A percentile compares a stretch with the other conserved stretches of the same genome.
Conservation (phyloP, 352 stramenopile species). For the Pythium diclinum region DNA sequence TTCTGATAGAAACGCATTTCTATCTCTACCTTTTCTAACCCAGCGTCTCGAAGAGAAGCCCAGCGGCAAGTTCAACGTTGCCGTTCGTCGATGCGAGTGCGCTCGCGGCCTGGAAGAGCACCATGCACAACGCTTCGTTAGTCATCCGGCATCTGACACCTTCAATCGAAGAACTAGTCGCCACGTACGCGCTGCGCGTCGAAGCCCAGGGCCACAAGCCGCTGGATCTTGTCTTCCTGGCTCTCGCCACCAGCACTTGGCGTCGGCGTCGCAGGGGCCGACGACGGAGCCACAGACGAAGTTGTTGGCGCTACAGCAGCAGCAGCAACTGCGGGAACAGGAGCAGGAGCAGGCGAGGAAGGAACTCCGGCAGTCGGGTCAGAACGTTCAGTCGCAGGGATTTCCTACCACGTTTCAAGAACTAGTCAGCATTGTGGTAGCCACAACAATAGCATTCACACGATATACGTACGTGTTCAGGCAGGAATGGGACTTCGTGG, state of each 20-base stretch:
- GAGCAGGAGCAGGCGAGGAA: conserved; percentile 15
- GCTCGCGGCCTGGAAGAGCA: conserved; percentile 42
- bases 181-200: conserved; percentile 46
- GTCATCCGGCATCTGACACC: conserved; percentile 11
- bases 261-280: conserved; percentile 21
- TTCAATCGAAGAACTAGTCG: neutral
- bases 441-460: neutral
- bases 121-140: too few species aligned
- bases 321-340: conserved; percentile 3
- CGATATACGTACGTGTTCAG: conserved; percentile 58
- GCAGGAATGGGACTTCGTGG: conserved; percentile 85
- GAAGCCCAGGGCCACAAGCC: conserved; percentile 68
- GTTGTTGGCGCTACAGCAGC: conserved; percentile 6
- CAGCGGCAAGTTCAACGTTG: conserved; percentile 80
- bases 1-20: conserved; percentile 21
- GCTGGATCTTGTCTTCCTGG: conserved; percentile 55
- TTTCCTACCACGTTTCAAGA: conserved; percentile 43
- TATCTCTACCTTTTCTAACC: conserved; percentile 8
- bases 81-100: conserved; percentile 69
- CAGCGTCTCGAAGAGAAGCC: conserved; percentile 66
- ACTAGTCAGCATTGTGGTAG: neutral
- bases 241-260: conserved; percentile 16
- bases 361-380: conserved; percentile 19
- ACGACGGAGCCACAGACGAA: conserved; percentile 11
- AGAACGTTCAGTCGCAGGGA: conserved; percentile 55